Base-by-base conservation (phyloP, 2,329 filamentous ascomycete species). In the Trichoderma oligosporum region DNA sequence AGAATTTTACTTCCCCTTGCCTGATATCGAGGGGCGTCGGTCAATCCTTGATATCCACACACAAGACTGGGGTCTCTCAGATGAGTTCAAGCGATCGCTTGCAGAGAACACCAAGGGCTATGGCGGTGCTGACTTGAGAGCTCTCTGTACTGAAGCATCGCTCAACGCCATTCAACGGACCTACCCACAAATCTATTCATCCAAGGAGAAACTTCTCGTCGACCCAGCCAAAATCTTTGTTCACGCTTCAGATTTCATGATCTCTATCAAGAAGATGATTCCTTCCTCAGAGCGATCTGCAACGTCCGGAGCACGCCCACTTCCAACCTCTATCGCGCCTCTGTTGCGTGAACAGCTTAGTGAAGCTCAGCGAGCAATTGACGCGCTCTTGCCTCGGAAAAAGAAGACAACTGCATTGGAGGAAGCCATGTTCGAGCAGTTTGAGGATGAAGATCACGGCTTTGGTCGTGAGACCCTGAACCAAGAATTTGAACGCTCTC, bases 1-100 rank as follows among this genome's bases (percentile, higher is more conserved):
- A 71, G 95, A 99, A 71, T 99, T 99, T 67, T 97, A 97, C 75
- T 99, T 99, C 68, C 92, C 94, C 1, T 78, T 99, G 29, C 94
- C 94, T 0, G 89, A 93, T 64, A 79, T 86, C 4, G 84, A 88
- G 36, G 91, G 85, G 20, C 85, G 94, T 60, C 87, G 88, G 62
- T 82, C 90, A 4, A 99, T 99, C 65, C 81, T 99, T 59, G 87
- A 97, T 62, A 99, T 99, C 59, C 91, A 99, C 70, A 99, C 94
- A 6, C 88, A 88, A 68, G 91, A 91, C 61, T 99, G 94, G 94
- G 89, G 92, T 18, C 78, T 99, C 24, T 81, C 88, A 22, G 79
- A 85, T 11, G 74, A 79, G 2, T 95, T 97, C 79, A 96, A 95
- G 74, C 80, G 86, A 53, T 84, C 90, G 57, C 80, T 99, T 49